Evolutionary conservation across 495 filamentous ascomycete genomes (phyloP), one percentile per base, ranked within the genome.

Genomic region (Thozetella sp.): DNA sequence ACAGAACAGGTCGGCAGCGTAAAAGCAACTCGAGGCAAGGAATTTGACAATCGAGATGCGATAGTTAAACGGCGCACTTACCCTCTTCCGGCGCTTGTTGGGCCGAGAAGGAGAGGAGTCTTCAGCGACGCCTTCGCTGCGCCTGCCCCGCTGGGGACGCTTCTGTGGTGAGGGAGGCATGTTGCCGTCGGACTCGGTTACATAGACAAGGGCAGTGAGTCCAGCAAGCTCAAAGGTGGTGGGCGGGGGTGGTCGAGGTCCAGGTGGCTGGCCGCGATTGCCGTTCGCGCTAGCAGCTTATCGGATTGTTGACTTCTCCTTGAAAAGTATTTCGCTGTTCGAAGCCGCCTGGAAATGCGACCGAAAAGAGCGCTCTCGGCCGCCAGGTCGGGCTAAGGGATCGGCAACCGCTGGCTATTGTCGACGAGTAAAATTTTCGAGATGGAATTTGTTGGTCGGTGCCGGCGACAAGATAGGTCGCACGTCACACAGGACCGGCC

Each of bases 1-100:
- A n/a, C n/a, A n/a, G n/a, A n/a, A n/a, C n/a, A n/a, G n/a, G n/a
- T n/a, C n/a, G n/a, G n/a, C n/a, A n/a, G n/a, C n/a, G n/a, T n/a
- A n/a, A n/a, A n/a, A n/a, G 22, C 15, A 27, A 48, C 26, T 48
- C 25, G 45, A 45, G 37, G 46, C n/a, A 58, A 54, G 23, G 22
- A 24, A 54, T 52, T 43, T 55, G 53, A 26, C 30, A 26, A 56
- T 43, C 2, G 62, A 62, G 60, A 67, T 61, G 22, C 52, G 51
- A 56, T 48, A 25, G 57, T 24, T 40, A 40, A 54, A n/a, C n/a
- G 23, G 61, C 26, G 45, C 34, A 58, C 58, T 73, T 76, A 90
- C 89, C 87, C 90, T 90, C 77, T 86, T 89, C 77, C 90, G 86
- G 71, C 90, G 90, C 71, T 86, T 88, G 3, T 86, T 82, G 4